Conservation (phyloP, 225 moss, liverwort and hornwort genomes). For the Climacium dendroides region DNA sequence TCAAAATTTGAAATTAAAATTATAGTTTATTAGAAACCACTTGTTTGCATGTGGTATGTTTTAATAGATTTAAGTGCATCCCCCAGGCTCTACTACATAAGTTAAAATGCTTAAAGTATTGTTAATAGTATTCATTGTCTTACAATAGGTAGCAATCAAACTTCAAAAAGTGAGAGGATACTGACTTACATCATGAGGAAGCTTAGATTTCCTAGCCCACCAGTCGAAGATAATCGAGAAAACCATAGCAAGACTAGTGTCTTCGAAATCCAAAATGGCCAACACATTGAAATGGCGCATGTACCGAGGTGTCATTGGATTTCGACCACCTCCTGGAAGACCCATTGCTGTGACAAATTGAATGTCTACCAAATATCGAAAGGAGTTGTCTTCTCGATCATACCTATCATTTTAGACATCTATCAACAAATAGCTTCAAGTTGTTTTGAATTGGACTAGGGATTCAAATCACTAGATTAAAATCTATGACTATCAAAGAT, state of each 20-base stretch:
- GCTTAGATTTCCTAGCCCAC: slow-evolving; percentile 63
- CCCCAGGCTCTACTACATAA: too few relatives aligned
- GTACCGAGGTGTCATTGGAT: slow-evolving; percentile 56
- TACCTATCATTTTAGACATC: slow-evolving; percentile 27
- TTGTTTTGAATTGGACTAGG: rapidly evolving
- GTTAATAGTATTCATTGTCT: neutral
- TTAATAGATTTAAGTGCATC: too few relatives aligned
- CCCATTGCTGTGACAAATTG: slow-evolving; percentile 89
- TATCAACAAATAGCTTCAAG: neutral
- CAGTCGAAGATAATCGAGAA: slow-evolving; percentile 73
- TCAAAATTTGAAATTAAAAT: too few relatives aligned
- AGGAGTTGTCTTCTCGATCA: slow-evolving; percentile 70
- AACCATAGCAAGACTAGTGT: slow-evolving; percentile 37
- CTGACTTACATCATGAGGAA: slow-evolving; percentile 53
- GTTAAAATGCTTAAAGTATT: neutral
- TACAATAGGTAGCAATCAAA: neutral
- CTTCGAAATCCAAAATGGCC: slow-evolving; percentile 66
- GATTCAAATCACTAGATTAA: neutral
- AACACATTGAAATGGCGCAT: slow-evolving; percentile 75
- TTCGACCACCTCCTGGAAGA: slow-evolving; percentile 66
- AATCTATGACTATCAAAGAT: neutral
- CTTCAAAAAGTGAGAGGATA: neutral
- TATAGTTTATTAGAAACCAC: too few relatives aligned
- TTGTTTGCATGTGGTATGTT: too few relatives aligned
- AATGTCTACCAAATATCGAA: slow-evolving; percentile 45